Evolutionary conservation across 2,329 filamentous ascomycete genomes (phyloP), one percentile per base, ranked within the genome.

Genomic region (Calycina herbarum): DNA sequence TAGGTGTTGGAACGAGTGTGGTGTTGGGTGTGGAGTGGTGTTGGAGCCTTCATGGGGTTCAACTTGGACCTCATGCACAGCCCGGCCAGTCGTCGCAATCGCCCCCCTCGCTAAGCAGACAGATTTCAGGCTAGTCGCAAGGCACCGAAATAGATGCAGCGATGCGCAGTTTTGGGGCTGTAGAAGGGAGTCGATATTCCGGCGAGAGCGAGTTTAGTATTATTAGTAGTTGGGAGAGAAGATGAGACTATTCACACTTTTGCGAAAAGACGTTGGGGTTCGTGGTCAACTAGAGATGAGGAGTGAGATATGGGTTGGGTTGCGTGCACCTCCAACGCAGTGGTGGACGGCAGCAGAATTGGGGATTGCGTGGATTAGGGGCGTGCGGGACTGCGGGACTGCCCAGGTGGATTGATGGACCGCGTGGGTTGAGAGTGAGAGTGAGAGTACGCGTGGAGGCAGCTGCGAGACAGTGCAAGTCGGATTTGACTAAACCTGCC

Each of bases 31-130:
- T 58, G 57, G 29, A n/a, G n/a, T n/a, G n/a, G 63, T 62, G 31
- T 17, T 20, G 42, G 33, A 31, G 48, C 24, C 45, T 24, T 29
- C 45, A 51, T 51, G 45, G 45, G 20, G n/a, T 20, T 24, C 20
- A 20, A 51, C 20, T 24, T 10, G 42, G 42, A 45, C 42, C 42
- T 61, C 60, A 48, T 38, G 61, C 64, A 63, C 64, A 64, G 66
- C 62, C 62, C 64, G 61, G 54, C 58, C 56, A 64, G 66, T 68
- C 66, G 64, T 66, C 66, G 66, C 64, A 68, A 68, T 67, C 66
- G 64, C 35, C 62, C 64, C 42, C 35, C 40, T 68, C 67, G 67
- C 64, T 67, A 67, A 63, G 33, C n/a, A n/a, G n/a, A n/a, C 45
- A 20, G 35, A 27, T 17, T 63, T 66, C 62, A 66, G 66, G 60